Conservation (phyloP, 108 stramenopile species). For the Nitzschia sp. region DNA sequence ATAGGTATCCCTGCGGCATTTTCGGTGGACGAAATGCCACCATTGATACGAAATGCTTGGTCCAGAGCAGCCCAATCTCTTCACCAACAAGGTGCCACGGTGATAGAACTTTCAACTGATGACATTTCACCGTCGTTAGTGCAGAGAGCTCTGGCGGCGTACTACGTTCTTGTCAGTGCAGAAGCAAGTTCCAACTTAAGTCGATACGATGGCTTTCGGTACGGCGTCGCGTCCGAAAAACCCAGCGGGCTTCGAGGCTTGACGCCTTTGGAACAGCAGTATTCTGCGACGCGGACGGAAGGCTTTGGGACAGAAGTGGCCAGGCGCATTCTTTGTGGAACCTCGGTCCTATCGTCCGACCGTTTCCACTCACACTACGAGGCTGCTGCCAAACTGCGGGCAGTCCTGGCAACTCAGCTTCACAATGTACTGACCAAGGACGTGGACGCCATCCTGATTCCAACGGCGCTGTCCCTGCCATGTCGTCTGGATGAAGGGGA, state of each 20-base stretch:
- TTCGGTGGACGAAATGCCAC: constrained; percentile 71
- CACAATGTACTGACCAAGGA: constrained; percentile 46
- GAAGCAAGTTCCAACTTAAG: constrained; percentile 97
- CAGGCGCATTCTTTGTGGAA: constrained; percentile 81
- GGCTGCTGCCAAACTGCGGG: constrained; percentile 77
- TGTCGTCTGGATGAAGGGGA: constrained; percentile 37
- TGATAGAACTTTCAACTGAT: constrained; percentile 51
- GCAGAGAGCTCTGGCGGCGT: constrained; percentile 82
- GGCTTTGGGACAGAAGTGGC: constrained; percentile 88
- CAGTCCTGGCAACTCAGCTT: constrained; percentile 63
- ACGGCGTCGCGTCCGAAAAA: constrained; percentile 52
- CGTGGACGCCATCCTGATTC: constrained; percentile 80
- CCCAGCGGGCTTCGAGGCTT: background rate
- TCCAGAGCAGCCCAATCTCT: constrained; percentile 46
- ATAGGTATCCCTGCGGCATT: constrained; percentile 89
- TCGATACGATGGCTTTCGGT: constrained; percentile 95
- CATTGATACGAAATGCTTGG: constrained; percentile 61
- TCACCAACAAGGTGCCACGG: constrained; percentile 57
- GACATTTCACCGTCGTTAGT: constrained; percentile 67
- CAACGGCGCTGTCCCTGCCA: constrained; percentile 74
- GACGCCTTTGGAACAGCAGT: constrained; percentile 69
- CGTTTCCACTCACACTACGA: constrained; percentile 88
- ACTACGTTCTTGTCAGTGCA: constrained; percentile 94
- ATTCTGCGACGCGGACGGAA: constrained; percentile 55
- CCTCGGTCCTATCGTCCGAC: constrained; percentile 84